Evolutionary conservation across 306 rosid species (phyloP).

Genomic region (Vigna radiata): DNA sequence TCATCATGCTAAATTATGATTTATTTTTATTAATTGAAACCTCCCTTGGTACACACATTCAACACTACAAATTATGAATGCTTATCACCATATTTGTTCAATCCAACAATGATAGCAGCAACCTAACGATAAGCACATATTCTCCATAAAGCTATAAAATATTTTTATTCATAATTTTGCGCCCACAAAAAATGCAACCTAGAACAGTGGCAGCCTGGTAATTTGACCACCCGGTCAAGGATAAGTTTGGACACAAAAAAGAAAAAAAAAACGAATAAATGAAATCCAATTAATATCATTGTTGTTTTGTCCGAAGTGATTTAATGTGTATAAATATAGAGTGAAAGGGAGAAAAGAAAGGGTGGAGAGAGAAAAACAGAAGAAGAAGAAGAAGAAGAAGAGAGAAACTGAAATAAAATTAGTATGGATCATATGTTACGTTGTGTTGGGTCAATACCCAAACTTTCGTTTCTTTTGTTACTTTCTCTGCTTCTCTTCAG

Average conservation of each 20-base stretch:
- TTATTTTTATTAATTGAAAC: slow-evolving; percentile 17
- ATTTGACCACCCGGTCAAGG: slow-evolving; percentile 28
- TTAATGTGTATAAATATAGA: slow-evolving; percentile 44
- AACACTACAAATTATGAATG: slow-evolving; percentile 21
- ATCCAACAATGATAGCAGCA: slow-evolving; percentile 36
- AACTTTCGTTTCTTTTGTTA: slow-evolving; percentile 25
- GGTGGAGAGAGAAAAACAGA: slow-evolving; percentile 37
- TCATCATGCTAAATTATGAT: slow-evolving; percentile 22
- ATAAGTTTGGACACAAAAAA: slow-evolving; percentile 21
- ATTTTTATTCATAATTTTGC: slow-evolving; percentile 13
- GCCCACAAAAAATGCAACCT: slow-evolving; percentile 25
- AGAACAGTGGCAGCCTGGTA: slow-evolving; percentile 27
- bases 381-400: neutral
- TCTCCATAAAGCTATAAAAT: slow-evolving; percentile 8
- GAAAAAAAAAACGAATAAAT: neutral
- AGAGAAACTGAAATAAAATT: slow-evolving; percentile 32
- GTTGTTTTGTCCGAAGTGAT: neutral
- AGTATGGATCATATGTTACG: slow-evolving; percentile 56
- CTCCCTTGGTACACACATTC: neutral
- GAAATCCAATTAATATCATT: slow-evolving; percentile 32
- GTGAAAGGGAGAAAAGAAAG: slow-evolving; percentile 42
- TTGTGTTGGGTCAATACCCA: slow-evolving; percentile 44
- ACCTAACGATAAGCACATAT: slow-evolving; percentile 45
- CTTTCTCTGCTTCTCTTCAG: slow-evolving; percentile 32
- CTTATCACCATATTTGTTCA: slow-evolving; percentile 42